phyloP scores from a whole-genome alignment of 1,284 basidiomycete genomes.

The Boletellus deceptivus region DNA sequence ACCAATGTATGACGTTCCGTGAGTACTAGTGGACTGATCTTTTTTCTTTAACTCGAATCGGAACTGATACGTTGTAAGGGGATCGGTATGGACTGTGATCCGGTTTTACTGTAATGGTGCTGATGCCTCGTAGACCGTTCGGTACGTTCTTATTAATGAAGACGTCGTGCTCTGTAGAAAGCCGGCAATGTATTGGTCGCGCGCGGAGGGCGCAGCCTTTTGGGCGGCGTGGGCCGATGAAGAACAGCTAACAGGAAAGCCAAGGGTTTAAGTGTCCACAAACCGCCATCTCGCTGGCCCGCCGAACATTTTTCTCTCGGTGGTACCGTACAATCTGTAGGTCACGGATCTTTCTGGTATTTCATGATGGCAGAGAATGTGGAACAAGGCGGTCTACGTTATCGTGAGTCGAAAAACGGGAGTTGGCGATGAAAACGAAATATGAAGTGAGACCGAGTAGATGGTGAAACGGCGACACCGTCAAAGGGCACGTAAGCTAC shows the following conservation, averaged over 20 bases:
- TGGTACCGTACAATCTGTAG: neutral
- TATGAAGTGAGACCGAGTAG: conserved; percentile 7
- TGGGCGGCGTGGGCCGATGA: conserved; percentile 55
- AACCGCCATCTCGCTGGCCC: neutral
- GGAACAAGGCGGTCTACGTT: conserved; percentile 33
- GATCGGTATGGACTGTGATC: conserved; percentile 39
- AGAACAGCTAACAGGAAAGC: conserved; percentile 32
- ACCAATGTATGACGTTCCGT: conserved; percentile 91
- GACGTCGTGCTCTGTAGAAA: conserved; percentile 49
- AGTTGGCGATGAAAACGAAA: neutral
- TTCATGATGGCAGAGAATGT: conserved; percentile 27
- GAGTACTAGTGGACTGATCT: conserved; percentile 40
- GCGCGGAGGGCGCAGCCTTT: conserved; percentile 54
- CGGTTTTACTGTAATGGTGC: neutral
- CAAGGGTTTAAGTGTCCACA: conserved; percentile 14
- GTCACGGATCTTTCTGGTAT: conserved; percentile 27
- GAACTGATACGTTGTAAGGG: conserved; percentile 31
- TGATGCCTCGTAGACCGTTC: conserved; percentile 45
- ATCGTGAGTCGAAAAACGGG: conserved; percentile 11
- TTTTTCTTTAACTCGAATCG: neutral
- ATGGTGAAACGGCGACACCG: conserved; percentile 3
- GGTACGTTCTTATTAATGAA: conserved; percentile 61
- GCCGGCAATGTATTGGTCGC: conserved; percentile 58
- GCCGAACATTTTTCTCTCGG: neutral
- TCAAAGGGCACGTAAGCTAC: conserved; percentile 6